Conservation (phyloP, 805 yeast species). For the Candida qinlingensis region DNA sequence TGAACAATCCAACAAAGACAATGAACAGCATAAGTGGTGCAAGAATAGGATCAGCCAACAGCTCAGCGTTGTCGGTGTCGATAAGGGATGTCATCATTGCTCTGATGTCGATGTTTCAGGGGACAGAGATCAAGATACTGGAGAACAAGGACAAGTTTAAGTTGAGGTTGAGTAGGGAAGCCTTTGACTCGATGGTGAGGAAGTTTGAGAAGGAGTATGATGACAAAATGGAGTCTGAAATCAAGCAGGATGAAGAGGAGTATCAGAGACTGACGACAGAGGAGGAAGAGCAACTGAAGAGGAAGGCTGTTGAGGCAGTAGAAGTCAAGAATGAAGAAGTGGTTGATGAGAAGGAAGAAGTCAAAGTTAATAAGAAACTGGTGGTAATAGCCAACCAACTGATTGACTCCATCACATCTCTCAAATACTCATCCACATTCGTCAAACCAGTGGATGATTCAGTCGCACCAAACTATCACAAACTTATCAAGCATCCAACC, state of each 20-base stretch:
- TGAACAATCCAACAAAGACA: slow-evolving; percentile 5
- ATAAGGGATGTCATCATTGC: slow-evolving; percentile 22
- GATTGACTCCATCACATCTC: slow-evolving; percentile 59
- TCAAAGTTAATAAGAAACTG: slow-evolving; percentile 39
- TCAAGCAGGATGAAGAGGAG: slow-evolving; percentile 7
- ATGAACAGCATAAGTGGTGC: not conserved
- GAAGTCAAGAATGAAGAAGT: not conserved
- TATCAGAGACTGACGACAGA: not conserved
- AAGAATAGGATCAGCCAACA: too few relatives aligned
- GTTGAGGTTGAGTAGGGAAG: slow-evolving; percentile 13
- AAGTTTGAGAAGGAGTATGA: slow-evolving; percentile 7
- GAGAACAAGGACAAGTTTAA: slow-evolving; percentile 23
- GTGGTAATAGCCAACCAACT: slow-evolving; percentile 58
- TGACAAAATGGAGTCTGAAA: slow-evolving; percentile 5
- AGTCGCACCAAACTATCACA: slow-evolving; percentile 66
- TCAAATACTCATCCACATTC: slow-evolving; percentile 70
- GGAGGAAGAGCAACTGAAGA: not conserved
- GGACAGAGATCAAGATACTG: slow-evolving; percentile 20
- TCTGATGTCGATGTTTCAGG: slow-evolving; percentile 20
- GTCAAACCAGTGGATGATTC: slow-evolving; percentile 59
- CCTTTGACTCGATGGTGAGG: slow-evolving; percentile 16
- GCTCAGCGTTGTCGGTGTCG: slow-evolving; percentile 6
- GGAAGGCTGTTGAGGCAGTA: slow-evolving; percentile 2
- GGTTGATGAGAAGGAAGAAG: not conserved
- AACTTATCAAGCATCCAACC: slow-evolving; percentile 55